Evolutionary conservation across 371 early-diverging fungal genomes (phyloP).

Genomic region (Mortierella sp.): DNA sequence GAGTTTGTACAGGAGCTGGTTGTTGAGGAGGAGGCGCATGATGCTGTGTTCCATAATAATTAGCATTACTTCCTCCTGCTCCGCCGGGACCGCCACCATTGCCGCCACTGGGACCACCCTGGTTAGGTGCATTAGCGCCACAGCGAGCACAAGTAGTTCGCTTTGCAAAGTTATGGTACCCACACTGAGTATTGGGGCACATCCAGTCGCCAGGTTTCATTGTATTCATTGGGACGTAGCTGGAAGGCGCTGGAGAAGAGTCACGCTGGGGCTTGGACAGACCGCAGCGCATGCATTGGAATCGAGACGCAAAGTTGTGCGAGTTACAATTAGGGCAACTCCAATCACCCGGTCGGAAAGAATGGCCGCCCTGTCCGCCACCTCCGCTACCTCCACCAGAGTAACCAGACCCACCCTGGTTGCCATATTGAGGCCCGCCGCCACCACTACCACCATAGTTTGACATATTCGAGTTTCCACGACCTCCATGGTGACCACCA

Average conservation of each 20-base stretch:
- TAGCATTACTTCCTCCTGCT: conserved; percentile 25
- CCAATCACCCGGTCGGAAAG: conserved; percentile 79
- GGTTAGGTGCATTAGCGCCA: conserved; percentile 29
- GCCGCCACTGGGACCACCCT: conserved; percentile 19
- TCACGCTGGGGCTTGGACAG: conserved; percentile 55
- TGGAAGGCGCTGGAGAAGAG: conserved; percentile 33
- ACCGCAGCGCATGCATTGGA: conserved; percentile 70
- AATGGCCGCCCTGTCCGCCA: conserved; percentile 35
- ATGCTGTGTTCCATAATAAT: conserved; percentile 51
- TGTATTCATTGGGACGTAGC: conserved; percentile 15
- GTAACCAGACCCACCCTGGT: conserved; percentile 23
- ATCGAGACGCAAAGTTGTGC: conserved; percentile 83
- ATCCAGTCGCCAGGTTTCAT: conserved; percentile 76
- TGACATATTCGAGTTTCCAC: conserved; percentile 17
- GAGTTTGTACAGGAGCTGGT: conserved; percentile 27
- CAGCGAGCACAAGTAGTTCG: conserved; percentile 58
- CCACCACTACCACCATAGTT: conserved; percentile 40
- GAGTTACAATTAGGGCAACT: conserved; percentile 77
- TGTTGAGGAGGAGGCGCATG: conserved; percentile 37
- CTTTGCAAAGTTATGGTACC: conserved; percentile 73
- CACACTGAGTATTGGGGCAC: conserved; percentile 64
- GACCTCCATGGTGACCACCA: conserved; percentile 18
- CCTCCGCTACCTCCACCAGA: conserved; percentile 12
- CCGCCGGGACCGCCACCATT: conserved; percentile 15
- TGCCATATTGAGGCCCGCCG: conserved; percentile 23